A percentile compares a stretch with the other conserved stretches of the same genome.
phyloP scores from a whole-genome alignment of 495 filamentous ascomycete genomes.

The Tetracladium marchalianum region DNA sequence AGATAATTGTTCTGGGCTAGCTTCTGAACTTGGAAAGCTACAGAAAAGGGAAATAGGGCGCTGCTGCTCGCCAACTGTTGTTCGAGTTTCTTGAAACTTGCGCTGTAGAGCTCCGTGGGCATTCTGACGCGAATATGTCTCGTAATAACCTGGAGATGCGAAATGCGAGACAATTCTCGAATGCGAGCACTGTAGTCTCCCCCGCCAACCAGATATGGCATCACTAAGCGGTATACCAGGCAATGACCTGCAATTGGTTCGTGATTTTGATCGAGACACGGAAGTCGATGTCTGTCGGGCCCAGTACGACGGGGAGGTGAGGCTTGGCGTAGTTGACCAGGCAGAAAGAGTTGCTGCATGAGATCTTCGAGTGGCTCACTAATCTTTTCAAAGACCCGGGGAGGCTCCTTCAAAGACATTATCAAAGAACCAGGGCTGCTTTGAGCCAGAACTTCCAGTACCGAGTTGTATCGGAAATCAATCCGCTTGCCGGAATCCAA shows the following conservation, averaged over 20 bases:
- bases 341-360: no score
- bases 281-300: not conserved
- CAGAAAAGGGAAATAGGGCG: not conserved
- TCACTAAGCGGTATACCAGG: not conserved
- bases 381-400: not conserved
- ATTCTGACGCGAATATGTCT: not conserved
- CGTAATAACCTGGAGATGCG: conserved; percentile 2
- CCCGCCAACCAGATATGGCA: conserved; percentile 11
- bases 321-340: not conserved
- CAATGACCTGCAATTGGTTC: no score
- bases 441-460: conserved; percentile 1
- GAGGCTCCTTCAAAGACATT: no score
- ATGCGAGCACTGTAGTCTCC: conserved; percentile 2
- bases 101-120: not conserved
- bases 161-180: conserved; percentile 15
- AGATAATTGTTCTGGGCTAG: conserved; percentile 42
- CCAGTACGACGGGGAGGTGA: no score
- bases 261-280: no score
- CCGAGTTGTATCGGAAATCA: conserved; percentile 20
- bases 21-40: conserved; percentile 35
- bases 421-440: no score
- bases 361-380: not conserved
- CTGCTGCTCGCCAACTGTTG: not conserved
- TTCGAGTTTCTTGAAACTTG: not conserved
- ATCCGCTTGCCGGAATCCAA: conserved; percentile 8